phyloP scores from a whole-genome alignment of 2,329 filamentous ascomycete species.

The Colletotrichum chrysophilum region DNA sequence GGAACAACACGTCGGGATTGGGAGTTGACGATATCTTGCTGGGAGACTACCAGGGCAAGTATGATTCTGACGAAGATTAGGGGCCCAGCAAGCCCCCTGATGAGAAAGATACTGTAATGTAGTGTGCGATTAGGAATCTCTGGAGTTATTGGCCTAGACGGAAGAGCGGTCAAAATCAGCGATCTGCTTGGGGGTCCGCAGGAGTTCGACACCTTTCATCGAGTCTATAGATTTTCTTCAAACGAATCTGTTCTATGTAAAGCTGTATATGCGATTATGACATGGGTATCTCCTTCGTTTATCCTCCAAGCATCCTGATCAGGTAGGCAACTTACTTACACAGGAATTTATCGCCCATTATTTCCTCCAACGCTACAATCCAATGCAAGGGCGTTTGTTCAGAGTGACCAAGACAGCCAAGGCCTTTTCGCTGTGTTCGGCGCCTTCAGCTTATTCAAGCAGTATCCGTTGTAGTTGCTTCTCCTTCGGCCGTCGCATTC shows the following conservation, averaged over 20 bases:
- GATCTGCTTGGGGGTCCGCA: not conserved
- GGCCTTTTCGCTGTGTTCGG: conserved; percentile 47
- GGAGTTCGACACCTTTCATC: not conserved
- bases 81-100: not conserved
- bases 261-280: not conserved
- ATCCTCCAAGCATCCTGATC: not conserved
- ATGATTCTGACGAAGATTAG: conserved; percentile 33
- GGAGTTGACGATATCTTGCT: conserved; percentile 75
- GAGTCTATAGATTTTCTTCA: not conserved
- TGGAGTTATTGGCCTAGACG: conserved; percentile 14
- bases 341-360: not conserved
- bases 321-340: not conserved
- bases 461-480: conserved; percentile 38
- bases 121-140: not conserved
- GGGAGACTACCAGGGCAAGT: conserved; percentile 71
- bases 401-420: conserved; percentile 24
- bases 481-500: conserved; percentile 39
- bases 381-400: not conserved
- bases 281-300: not conserved
- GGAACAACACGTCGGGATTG: conserved; percentile 56
- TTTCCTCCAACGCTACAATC: not conserved
- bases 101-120: conserved; percentile 14
- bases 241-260: not conserved
- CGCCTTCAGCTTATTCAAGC: conserved; percentile 40
- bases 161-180: not conserved